Evolutionary conservation across 2,329 filamentous ascomycete species (phyloP), one percentile per base, ranked within the genome.

Genomic region (Fusarium sp.): DNA sequence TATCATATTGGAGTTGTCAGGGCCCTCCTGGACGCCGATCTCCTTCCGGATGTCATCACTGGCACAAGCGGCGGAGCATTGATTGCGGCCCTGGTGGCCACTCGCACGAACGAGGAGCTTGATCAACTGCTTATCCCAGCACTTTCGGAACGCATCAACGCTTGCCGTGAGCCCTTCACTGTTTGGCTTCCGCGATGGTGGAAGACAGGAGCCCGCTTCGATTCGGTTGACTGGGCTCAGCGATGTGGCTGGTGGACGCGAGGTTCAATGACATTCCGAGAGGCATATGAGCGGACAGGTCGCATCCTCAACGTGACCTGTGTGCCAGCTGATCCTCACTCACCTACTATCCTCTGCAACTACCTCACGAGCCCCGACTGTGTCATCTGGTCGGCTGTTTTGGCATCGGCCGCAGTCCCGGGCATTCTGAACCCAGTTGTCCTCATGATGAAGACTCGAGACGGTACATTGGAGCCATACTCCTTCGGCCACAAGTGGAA

Each of bases 401-500:
- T 99, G 52, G 96, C 96, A 1, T 98, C 95, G 7, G 96, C 96
- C 5, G 96, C 96, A 6, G 96, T 99, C 0, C 96, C 96, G 0
- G 96, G 96, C 2, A 98, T 99, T 66, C 86, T 98, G 38, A 98
- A 98, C 79, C 96, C 96, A 0, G 94, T 97, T 3, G 96, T 99
- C 1, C 90, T 99, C 9, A 94, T 94, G 86, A 95, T 98, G 87
- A 98, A 97, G 85, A 93, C 89, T 62, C 87, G 88, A 20, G 90
- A 95, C 69, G 95, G 95, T 1, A 91, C 87, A 3, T 87, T 99
- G 5, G 90, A 91, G 1, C 96, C 96, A 0, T 99, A 98, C 83
- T 97, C 94, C 1, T 99, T 99, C 80, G 96, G 96, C 0, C 95
- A 98, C 86, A 98, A 98, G 84, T 99, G 96, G 96, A 99, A 99